Conservation (phyloP, 75 land plant species). For the Cryptomeria japonica region DNA sequence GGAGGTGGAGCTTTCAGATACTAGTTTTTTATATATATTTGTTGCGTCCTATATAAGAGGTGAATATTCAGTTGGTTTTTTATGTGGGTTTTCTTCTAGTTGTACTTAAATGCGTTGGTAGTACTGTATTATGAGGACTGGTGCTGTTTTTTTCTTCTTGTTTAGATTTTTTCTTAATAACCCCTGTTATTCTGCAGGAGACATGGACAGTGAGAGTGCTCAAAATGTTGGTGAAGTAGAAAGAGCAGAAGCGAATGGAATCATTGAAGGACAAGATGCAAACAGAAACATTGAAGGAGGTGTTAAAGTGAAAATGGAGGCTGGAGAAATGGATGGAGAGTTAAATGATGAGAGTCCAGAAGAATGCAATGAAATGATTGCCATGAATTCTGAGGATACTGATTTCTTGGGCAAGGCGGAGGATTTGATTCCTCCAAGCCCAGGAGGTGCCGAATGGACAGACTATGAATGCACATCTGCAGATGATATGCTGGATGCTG, state of each 20-base stretch:
- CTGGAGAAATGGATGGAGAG: not conserved
- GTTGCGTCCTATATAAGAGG: not conserved
- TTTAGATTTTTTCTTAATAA: not conserved
- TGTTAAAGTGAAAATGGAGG: not conserved
- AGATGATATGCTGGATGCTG: constrained; percentile 7
- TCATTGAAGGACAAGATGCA: constrained; percentile 2
- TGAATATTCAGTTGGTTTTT: not conserved
- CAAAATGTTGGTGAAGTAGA: not conserved
- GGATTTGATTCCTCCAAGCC: not conserved
- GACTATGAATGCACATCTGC: not conserved
- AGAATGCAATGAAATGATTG: not conserved
- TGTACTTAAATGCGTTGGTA: not conserved
- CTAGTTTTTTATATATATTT: not conserved
- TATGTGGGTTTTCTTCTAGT: not conserved
- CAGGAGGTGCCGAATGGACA: too few species aligned
- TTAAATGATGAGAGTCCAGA: not conserved
- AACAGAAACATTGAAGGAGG: not conserved
- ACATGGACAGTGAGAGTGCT: not conserved
- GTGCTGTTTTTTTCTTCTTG: not conserved
- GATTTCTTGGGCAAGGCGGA: not conserved
- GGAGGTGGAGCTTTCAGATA: not conserved
- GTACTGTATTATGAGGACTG: not conserved
- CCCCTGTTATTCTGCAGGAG: not conserved
- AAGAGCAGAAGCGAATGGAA: not conserved
- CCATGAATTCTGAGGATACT: not conserved